Base-by-base conservation (phyloP, 495 filamentous ascomycete genomes). In the Cudoniella acicularis region DNA sequence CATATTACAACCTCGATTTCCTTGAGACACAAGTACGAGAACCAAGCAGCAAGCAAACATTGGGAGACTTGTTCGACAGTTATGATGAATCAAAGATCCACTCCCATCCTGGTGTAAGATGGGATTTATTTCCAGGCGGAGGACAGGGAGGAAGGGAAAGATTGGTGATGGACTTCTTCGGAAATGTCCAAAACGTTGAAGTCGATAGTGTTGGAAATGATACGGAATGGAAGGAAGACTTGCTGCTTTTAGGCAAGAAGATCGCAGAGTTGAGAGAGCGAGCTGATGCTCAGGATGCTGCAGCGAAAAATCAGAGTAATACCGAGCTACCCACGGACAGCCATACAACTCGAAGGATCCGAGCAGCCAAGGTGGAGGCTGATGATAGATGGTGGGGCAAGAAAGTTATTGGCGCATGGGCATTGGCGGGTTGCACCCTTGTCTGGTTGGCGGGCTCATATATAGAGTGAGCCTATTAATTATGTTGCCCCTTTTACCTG, bases 1-100 rank as follows among this genome's bases (percentile, higher is more conserved):
- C 94, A 4, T 98, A 98, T 73, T 98, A 96, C 72, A 96, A 96
- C 66, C 88, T 98, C 49, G 94, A 98, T 65, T 98, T 97, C 71
- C 81, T 98, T 16, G 94, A 98, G 70, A 89, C 85, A 1, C 87
- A 96, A 68, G 90, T 97, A 51, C 86, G 85, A 27, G 89, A 90
- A 54, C 83, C 88, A 24, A 86, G 82, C 64, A 88, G 83, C 59
- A 95, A 97, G 67, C 82, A 89, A 74, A 96, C 88, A 0, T 72
- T 98, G 42, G 95, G 92, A 51, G 90, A 98, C 66, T 75, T 98
- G 18, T 98, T 98, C 66, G 94, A 98, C 73, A 92, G 86, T 61
- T 97, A 97, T 70, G 92, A 95, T 62, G 91, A 89, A 66, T 84
- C 85, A 49, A 96, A 96, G 79, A 97, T 98, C 60, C 94, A 97